Conservation (phyloP, 1,284 basidiomycete species). For the Peniophora sp. region DNA sequence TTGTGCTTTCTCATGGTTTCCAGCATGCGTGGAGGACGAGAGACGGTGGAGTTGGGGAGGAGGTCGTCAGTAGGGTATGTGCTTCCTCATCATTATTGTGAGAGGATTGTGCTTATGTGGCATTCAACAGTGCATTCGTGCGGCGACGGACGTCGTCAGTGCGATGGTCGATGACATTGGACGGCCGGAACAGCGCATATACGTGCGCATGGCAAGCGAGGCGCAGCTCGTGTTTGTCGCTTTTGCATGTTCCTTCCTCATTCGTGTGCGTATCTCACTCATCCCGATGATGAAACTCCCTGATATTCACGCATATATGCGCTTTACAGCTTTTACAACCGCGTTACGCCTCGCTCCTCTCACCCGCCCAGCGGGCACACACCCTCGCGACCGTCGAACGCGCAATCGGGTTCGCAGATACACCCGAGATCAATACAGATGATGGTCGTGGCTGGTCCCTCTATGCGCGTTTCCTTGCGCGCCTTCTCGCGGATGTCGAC, state of each 20-base stretch:
- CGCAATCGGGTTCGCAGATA: conserved; percentile 56
- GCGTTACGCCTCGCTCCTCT: conserved; percentile 54
- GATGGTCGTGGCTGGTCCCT: conserved; percentile 69
- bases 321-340: conserved; percentile 56
- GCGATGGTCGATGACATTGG: conserved; percentile 58
- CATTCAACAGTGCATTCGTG: conserved; percentile 41
- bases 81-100: not conserved
- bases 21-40: conserved; percentile 63
- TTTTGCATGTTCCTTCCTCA: conserved; percentile 74
- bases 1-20: conserved; percentile 68
- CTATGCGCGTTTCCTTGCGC: conserved; percentile 66
- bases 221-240: conserved; percentile 80
- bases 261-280: conserved; percentile 45
- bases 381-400: conserved; percentile 55
- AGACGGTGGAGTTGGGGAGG: conserved; percentile 46
- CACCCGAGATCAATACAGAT: conserved; percentile 62
- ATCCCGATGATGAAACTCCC: not conserved
- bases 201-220: conserved; percentile 72
- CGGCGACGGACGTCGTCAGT: conserved; percentile 56
- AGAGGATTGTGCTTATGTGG: not conserved
- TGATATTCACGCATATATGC: not conserved
- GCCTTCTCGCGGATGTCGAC: conserved; percentile 44
- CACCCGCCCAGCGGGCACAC: conserved; percentile 45
- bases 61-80: not conserved
- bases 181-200: conserved; percentile 44